phyloP scores from a whole-genome alignment of 352 stramenopile species.

The Globisporangium polare region DNA sequence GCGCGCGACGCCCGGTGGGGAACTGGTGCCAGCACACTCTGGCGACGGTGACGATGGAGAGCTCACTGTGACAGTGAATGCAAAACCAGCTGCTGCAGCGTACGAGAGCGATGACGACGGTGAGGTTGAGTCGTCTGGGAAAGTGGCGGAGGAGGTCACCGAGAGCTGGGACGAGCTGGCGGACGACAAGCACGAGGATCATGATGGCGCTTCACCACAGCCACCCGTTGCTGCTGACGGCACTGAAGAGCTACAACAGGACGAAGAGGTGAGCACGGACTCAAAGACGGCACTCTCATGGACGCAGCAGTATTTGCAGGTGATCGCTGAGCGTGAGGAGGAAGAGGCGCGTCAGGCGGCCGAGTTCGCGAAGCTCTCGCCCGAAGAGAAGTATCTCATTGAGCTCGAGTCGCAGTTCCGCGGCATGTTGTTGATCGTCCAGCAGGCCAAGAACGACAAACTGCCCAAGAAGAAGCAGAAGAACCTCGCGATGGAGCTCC shows the following conservation, averaged over 20 bases:
- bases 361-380: conserved; percentile 23
- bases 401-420: conserved; percentile 50
- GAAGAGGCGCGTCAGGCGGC: conserved; percentile 33
- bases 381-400: conserved; percentile 32
- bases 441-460: conserved; percentile 47
- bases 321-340: conserved; percentile 44
- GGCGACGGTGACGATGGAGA: conserved; percentile 19
- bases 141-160: conserved; percentile 13
- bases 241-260: background rate
- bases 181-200: conserved; percentile 8
- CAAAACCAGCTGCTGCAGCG: background rate
- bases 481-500: conserved; percentile 16
- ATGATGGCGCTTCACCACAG: background rate
- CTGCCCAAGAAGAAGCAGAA: conserved; percentile 48
- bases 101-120: conserved; percentile 6
- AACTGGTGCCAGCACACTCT: background rate
- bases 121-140: background rate
- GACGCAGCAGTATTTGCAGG: conserved; percentile 72
- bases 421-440: conserved; percentile 27
- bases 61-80: conserved; percentile 33
- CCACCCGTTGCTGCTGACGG: background rate
- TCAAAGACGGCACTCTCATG: conserved; percentile 47
- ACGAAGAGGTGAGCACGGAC: conserved; percentile 15
- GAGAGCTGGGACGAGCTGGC: conserved; percentile 27
- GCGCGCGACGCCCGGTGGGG: conserved; percentile 22